These are phyloP conservation scores for Dioszegia crocea DNA, from an alignment of 768 basidiomycete genomes.

Conservation along the genomic window DNA sequence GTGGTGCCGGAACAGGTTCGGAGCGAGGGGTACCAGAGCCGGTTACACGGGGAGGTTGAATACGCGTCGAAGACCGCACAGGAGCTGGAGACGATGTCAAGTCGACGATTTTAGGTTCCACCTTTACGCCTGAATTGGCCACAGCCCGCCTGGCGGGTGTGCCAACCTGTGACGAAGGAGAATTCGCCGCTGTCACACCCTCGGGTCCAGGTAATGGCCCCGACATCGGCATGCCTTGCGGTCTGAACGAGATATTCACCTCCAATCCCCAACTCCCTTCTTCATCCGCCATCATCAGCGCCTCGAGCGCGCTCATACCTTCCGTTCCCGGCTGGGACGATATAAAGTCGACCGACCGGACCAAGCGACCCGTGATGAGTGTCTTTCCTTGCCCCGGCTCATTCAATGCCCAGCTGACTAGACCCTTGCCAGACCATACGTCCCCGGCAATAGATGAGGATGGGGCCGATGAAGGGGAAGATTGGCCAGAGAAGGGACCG, in stretches of 20 bases:
- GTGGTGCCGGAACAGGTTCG: neutral
- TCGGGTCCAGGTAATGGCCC: neutral
- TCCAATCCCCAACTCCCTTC: slow-evolving; percentile 41
- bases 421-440: slow-evolving; percentile 44
- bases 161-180: neutral
- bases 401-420: slow-evolving; percentile 36
- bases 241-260: slow-evolving; percentile 29
- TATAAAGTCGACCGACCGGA: slow-evolving; percentile 24
- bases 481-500: neutral
- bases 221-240: slow-evolving; percentile 6
- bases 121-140: too few relatives aligned
- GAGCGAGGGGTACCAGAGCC: neutral
- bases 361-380: slow-evolving; percentile 38
- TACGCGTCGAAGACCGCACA: neutral
- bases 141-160: too few relatives aligned
- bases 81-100: neutral
- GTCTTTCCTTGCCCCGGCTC: slow-evolving; percentile 42
- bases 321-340: neutral
- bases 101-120: neutral
- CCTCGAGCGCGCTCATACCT: slow-evolving; percentile 29
- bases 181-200: neutral
- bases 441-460: slow-evolving; percentile 10
- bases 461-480: slow-evolving; percentile 16
- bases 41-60: neutral
- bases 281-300: slow-evolving; percentile 16